Evolutionary conservation across 1,284 basidiomycete species (phyloP).

Genomic region (Tetrapyrgos nigripes): DNA sequence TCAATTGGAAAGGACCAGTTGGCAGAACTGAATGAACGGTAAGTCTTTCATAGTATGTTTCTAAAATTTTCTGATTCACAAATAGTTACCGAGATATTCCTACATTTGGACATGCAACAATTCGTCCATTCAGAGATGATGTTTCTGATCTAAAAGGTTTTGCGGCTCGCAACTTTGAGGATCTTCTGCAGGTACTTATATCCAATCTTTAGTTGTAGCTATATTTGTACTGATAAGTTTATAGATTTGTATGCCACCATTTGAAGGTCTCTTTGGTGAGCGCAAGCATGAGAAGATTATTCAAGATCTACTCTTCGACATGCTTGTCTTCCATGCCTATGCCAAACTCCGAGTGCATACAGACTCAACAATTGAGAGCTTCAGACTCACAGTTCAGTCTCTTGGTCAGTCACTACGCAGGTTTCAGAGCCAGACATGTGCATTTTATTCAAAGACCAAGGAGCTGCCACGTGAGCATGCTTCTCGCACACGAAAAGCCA

Average conservation of each 20-base stretch:
- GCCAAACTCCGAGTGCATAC: constrained; percentile 29
- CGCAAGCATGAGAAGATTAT: constrained; percentile 12
- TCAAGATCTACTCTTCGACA: constrained; percentile 16
- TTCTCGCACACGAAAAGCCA: not conserved
- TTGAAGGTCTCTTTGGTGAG: constrained; percentile 29
- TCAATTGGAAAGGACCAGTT: not conserved
- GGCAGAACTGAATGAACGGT: constrained; percentile 14
- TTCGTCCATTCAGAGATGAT: constrained; percentile 20
- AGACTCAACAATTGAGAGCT: constrained; percentile 7
- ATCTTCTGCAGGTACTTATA: constrained; percentile 26
- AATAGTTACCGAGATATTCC: constrained; percentile 7
- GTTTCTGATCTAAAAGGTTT: constrained; percentile 25
- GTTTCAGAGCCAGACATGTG: not conserved
- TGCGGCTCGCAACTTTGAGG: constrained; percentile 27
- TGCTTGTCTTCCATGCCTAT: too few species aligned
- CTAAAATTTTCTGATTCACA: too few species aligned
- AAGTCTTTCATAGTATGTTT: not conserved
- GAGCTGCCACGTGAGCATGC: constrained; percentile 8
- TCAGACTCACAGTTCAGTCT: not conserved
- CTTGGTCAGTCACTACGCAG: constrained; percentile 9
- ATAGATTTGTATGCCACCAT: constrained; percentile 27
- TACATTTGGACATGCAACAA: constrained; percentile 22
- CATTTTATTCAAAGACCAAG: constrained; percentile 5
- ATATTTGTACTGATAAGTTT: not conserved
- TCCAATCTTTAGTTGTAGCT: not conserved